A percentile compares a stretch with the other conserved stretches of the same genome.
Evolutionary conservation across 192 early-diverging fungal genomes (phyloP).

Genomic region (Coemansia pectinata): DNA sequence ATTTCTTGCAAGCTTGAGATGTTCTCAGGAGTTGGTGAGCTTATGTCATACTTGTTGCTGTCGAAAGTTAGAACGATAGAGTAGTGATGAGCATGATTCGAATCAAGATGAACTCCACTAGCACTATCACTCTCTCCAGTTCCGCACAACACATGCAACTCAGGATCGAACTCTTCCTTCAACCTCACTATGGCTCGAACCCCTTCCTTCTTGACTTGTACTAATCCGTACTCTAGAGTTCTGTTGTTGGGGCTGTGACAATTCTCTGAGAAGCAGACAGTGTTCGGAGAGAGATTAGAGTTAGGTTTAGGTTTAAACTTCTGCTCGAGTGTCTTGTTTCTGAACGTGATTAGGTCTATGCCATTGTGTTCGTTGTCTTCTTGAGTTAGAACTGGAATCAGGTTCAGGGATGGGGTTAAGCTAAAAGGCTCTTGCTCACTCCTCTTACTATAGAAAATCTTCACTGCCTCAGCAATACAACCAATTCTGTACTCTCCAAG

Average conservation of each 20-base stretch:
- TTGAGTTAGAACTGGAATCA: background rate
- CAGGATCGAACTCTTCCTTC: background rate
- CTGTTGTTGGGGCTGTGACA: background rate
- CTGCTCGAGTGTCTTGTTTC: background rate
- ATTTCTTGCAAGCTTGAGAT: background rate
- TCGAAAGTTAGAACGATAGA: background rate
- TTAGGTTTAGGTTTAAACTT: background rate
- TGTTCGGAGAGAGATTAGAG: background rate
- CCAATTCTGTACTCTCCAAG: background rate
- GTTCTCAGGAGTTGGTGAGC: background rate
- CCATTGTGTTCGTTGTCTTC: background rate
- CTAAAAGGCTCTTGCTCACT: background rate
- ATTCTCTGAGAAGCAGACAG: no score
- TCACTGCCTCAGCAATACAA: background rate
- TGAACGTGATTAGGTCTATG: background rate
- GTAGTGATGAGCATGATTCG: background rate
- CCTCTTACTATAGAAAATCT: background rate
- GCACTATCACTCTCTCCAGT: background rate
- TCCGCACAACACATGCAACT: background rate
- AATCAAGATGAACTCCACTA: background rate
- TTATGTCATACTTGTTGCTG: background rate
- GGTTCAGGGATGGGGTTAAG: background rate
- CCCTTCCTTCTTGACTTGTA: background rate
- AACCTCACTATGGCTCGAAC: background rate
- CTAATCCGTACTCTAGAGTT: background rate